Percentiles rank a stretch among this genome's conserved stretches.
These are phyloP conservation scores for Colletotrichum neosansevieriae DNA, from an alignment of 2,329 filamentous ascomycete species.

Conservation along the genomic window DNA sequence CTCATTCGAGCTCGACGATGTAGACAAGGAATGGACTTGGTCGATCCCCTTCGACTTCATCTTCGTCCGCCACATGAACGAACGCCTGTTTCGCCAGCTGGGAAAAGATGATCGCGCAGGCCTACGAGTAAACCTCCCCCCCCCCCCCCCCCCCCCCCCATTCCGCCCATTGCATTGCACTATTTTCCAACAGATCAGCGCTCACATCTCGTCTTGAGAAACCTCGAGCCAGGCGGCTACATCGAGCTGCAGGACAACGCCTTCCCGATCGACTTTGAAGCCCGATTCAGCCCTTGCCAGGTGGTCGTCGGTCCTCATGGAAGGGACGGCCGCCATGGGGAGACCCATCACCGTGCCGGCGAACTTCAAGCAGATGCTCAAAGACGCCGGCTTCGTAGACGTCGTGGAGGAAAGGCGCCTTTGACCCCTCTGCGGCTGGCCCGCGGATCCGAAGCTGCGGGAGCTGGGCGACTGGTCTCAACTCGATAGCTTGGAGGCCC, in stretches of 20 bases:
- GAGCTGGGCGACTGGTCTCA: slow-evolving; percentile 48
- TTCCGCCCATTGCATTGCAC: no score
- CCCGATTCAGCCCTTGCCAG: slow-evolving; percentile 45
- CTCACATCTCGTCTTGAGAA: slow-evolving; percentile 35
- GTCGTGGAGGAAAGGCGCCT: slow-evolving; percentile 47
- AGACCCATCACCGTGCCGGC: slow-evolving; percentile 46
- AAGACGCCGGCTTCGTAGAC: slow-evolving; percentile 50
- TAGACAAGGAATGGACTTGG: slow-evolving; percentile 50
- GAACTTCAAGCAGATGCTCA: slow-evolving; percentile 44
- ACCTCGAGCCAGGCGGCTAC: slow-evolving; percentile 50
- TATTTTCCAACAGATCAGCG: slow-evolving; percentile 47
- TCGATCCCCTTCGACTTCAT: slow-evolving; percentile 48
- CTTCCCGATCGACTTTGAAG: slow-evolving; percentile 45
- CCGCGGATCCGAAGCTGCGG: slow-evolving; percentile 49
- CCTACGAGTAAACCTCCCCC: slow-evolving; percentile 28
- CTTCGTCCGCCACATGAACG: background rate
- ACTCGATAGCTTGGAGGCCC: slow-evolving; percentile 28
- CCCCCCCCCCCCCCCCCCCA: background rate
- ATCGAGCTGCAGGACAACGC: slow-evolving; percentile 48
- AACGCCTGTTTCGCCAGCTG: slow-evolving; percentile 43
- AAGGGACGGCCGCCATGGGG: slow-evolving; percentile 47
- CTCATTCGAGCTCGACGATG: slow-evolving; percentile 55
- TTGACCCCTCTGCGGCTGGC: slow-evolving; percentile 53
- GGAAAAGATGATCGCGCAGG: slow-evolving; percentile 40
- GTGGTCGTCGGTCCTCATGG: slow-evolving; percentile 48